A percentile compares a stretch with the other conserved stretches of the same genome.
Evolutionary conservation across 1,284 basidiomycete species (phyloP).

Genomic region (Sanghuangporus baumii): DNA sequence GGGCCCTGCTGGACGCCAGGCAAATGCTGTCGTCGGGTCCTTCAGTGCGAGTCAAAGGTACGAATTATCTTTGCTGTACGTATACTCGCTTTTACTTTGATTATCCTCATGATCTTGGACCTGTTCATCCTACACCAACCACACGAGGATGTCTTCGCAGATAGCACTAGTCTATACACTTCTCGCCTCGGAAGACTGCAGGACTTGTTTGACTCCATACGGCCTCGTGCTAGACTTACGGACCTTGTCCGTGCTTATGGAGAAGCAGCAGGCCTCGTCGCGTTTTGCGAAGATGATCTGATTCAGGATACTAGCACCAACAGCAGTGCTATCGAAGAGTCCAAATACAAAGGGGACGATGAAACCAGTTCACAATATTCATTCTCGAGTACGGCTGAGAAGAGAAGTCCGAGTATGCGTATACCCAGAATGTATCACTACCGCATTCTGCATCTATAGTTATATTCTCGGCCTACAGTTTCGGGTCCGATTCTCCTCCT

Average conservation of each 20-base stretch:
- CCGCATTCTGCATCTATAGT: background rate
- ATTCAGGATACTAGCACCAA: background rate
- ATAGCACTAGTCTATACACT: conserved; percentile 20
- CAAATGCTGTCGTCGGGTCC: conserved; percentile 14
- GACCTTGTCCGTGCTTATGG: conserved; percentile 15
- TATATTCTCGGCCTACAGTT: background rate
- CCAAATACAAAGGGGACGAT: background rate
- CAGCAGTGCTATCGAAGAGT: background rate
- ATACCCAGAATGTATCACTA: background rate
- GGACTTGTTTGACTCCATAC: conserved; percentile 21
- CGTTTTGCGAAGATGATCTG: background rate
- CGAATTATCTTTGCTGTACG: background rate
- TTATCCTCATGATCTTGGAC: conserved; percentile 13
- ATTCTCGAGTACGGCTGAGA: conserved; percentile 13
- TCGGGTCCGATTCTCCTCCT: no score
- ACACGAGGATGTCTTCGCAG: conserved; percentile 21
- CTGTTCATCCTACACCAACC: conserved; percentile 20
- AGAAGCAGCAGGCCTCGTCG: conserved; percentile 10
- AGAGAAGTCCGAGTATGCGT: background rate
- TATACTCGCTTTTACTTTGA: background rate
- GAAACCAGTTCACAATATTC: conserved; percentile 9
- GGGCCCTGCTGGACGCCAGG: background rate
- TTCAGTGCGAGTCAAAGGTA: conserved; percentile 20
- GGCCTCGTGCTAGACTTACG: conserved; percentile 16
- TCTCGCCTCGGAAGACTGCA: conserved; percentile 18